These are phyloP conservation scores for Talaromyces marneffei DNA, from an alignment of 2,329 filamentous ascomycete genomes.

Conservation along the genomic window DNA sequence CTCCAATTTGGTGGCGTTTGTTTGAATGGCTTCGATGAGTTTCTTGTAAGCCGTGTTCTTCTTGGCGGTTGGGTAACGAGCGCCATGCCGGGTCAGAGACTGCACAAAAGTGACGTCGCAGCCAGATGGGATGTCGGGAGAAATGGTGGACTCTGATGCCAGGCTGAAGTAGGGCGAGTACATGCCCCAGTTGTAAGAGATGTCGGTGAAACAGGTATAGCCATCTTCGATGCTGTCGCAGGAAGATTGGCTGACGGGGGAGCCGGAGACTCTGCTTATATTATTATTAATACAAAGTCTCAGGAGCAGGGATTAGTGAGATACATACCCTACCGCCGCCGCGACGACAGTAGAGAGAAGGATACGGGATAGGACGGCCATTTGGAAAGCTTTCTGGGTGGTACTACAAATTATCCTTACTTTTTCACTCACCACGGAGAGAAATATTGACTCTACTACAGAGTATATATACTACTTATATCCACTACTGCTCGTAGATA, in stretches of 20 bases:
- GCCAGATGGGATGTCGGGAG: slow-evolving; percentile 52
- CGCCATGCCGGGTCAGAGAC: slow-evolving; percentile 76
- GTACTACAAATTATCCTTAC: background rate
- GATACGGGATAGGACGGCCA: background rate
- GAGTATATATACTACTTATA: background rate
- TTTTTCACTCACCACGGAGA: too few species aligned
- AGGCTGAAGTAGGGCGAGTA: slow-evolving; percentile 81
- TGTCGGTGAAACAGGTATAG: slow-evolving; percentile 32
- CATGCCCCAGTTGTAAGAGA: slow-evolving; percentile 72
- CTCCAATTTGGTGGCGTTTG: slow-evolving; percentile 50
- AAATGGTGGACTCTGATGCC: slow-evolving; percentile 53
- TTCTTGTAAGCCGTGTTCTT: slow-evolving; percentile 61
- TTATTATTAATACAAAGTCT: background rate
- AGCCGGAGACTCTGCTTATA: background rate
- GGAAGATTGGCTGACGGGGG: background rate
- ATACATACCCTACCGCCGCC: background rate
- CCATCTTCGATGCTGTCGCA: slow-evolving; percentile 2
- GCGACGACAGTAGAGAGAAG: background rate
- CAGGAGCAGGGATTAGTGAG: background rate
- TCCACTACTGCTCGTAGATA: too few species aligned
- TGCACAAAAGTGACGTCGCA: slow-evolving; percentile 76
- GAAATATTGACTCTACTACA: too few species aligned
- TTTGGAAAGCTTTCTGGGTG: background rate
- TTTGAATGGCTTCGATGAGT: slow-evolving; percentile 62
- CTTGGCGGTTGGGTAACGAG: slow-evolving; percentile 66